Base-by-base conservation (phyloP, 2,329 filamentous ascomycete species). In the Dactylellina drechsleri region DNA sequence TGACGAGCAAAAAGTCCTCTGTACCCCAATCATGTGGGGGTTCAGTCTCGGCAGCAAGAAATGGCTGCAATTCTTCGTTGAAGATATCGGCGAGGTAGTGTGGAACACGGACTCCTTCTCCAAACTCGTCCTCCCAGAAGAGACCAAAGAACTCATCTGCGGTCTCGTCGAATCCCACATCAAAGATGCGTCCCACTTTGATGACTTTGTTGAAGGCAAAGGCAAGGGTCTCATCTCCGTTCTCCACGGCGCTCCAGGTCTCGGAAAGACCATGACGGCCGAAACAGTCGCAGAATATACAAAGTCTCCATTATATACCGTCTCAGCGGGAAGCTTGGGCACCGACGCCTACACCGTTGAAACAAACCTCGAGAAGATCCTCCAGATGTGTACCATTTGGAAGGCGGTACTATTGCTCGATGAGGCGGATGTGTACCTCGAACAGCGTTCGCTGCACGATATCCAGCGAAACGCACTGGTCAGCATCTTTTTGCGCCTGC, bases 301-400 rank as follows among this genome's bases (percentile, higher is more conserved):
- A 47, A 83, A 82, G 26, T 83, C 84, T 0, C 86, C 86, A 1
- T 83, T 87, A 13, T 83, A 87, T 66, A 82, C 83, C 0, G 82
- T 88, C 16, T 85, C 83, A 74, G 78, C 79, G 0, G 80, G 80
- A 12, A 80, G 82, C 31, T 76, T 82, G 0, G 81, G 81, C 1
- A 79, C 78, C n/a, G 71, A 79, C 16, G 81, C 85, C 0, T 80
- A 81, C 1, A 78, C 80, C 1, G 86, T 96, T 0, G 92, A 96
- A 81, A 84, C 83, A 8, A 90, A 95, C 79, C 84, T 97, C 7
- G 91, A 93, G 80, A 91, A 91, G 81, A 93, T 96, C 61, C 86
- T 96, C 67, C 91, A 95, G 78, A 91, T 96, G 50, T 92, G 92
- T 47, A 91, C 94, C 79, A 88, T 89, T 0, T 97, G 92, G 93